Conservation (phyloP, 2,329 filamentous ascomycete genomes). For the Colletotrichum coccodes region DNA sequence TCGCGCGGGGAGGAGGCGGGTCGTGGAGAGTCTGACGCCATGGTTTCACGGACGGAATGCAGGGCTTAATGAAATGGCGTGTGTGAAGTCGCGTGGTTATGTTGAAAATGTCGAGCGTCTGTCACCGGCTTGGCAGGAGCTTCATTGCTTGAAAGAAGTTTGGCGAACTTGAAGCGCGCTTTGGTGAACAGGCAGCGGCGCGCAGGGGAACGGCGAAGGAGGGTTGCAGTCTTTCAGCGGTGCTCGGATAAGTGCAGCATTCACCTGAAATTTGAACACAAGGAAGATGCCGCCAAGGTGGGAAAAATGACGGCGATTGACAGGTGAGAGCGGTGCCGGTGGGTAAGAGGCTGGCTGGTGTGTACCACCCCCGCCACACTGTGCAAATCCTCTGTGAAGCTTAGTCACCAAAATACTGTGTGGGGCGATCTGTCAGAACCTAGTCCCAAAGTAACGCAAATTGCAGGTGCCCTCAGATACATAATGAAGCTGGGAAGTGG, state of each 20-base stretch:
- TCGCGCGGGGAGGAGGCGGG: conserved; percentile 22
- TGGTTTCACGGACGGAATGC: conserved; percentile 30
- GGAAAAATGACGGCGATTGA: conserved; percentile 22
- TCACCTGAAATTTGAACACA: conserved; percentile 23
- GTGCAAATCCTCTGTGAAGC: not conserved
- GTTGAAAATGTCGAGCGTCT: not conserved
- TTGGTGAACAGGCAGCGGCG: not conserved
- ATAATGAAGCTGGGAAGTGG: not conserved
- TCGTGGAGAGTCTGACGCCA: conserved; percentile 23
- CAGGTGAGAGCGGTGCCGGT: conserved; percentile 1
- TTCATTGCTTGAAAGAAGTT: conserved; percentile 25
- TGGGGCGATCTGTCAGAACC: not conserved
- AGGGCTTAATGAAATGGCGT: conserved; percentile 25
- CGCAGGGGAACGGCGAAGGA: not conserved
- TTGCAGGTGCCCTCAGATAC: not conserved
- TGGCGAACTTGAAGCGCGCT: not conserved
- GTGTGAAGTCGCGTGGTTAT: conserved; percentile 8
- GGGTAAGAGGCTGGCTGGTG: not conserved
- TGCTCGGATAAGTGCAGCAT: conserved; percentile 15
- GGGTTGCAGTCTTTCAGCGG: not conserved
- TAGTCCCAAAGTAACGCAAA: not conserved
- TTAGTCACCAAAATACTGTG: not conserved
- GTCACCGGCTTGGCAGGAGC: conserved; percentile 21
- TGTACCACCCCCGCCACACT: not conserved
- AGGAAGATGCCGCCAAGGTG: conserved; percentile 11